Percentiles rank a stretch among this genome's conserved stretches.
Evolutionary conservation across 306 rosid genomes (phyloP).

Genomic region (Fragaria iinumae): DNA sequence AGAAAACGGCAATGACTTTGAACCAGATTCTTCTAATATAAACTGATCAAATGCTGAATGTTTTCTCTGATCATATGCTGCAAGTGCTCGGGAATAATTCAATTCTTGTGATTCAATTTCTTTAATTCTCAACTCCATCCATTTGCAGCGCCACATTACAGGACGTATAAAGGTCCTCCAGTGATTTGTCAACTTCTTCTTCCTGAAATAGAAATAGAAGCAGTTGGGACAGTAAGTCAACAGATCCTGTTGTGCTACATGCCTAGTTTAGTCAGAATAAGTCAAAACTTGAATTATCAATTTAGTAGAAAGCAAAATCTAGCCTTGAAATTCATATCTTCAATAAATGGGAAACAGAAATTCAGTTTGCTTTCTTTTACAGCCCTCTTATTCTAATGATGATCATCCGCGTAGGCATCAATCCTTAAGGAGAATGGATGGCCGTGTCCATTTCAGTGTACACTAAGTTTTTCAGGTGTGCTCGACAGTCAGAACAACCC

Average conservation of each 20-base stretch:
- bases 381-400: background rate
- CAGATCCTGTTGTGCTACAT: constrained; percentile 7
- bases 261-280: background rate
- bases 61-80: constrained; percentile 49
- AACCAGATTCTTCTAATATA: constrained; percentile 47
- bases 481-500: background rate
- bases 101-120: constrained; percentile 58
- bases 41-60: constrained; percentile 35
- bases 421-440: background rate
- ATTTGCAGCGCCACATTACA: constrained; percentile 86
- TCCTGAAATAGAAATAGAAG: constrained; percentile 47
- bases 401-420: background rate
- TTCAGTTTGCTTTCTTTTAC: background rate
- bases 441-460: background rate
- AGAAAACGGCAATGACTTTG: constrained; percentile 68
- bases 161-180: constrained; percentile 84
- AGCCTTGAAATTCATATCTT: background rate
- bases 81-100: constrained; percentile 61
- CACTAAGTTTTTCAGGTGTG: background rate
- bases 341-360: background rate
- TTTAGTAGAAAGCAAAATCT: background rate
- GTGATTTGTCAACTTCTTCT: constrained; percentile 76
- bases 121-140: constrained; percentile 80
- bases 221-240: constrained; percentile 19
- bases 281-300: background rate